Evolutionary conservation across 768 basidiomycete genomes (phyloP).

Genomic region (Udeniomyces megalosporus): DNA sequence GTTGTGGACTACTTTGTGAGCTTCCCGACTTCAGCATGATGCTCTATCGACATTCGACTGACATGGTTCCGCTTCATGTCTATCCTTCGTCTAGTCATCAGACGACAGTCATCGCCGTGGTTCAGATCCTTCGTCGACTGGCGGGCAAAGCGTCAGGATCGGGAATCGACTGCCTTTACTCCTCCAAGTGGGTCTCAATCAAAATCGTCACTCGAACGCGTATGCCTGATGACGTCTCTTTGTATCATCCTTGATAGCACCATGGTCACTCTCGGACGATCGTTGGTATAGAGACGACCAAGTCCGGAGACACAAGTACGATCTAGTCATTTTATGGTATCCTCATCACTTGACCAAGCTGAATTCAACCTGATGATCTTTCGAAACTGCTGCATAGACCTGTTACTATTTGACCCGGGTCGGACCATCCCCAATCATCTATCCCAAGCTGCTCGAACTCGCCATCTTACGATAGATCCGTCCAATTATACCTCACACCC

Average conservation of each 20-base stretch:
- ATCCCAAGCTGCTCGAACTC: neutral
- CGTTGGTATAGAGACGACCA: slow-evolving; percentile 6
- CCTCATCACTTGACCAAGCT: no score
- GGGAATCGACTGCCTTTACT: slow-evolving; percentile 2
- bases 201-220: no score
- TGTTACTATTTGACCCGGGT: neutral
- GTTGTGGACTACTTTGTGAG: slow-evolving; percentile 14
- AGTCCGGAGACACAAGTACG: slow-evolving; percentile 11
- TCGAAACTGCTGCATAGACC: no score
- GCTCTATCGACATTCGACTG: neutral
- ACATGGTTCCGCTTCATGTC: neutral
- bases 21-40: neutral
- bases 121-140: no score
- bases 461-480: neutral
- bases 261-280: slow-evolving; percentile 15
- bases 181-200: neutral
- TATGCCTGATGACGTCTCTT: no score
- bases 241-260: neutral
- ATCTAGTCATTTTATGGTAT: neutral
- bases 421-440: neutral
- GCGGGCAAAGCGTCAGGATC: neutral
- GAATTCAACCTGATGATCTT: no score
- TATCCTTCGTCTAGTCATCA: no score
- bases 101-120: neutral
- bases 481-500: no score